phyloP scores from a whole-genome alignment of 2,329 filamentous ascomycete genomes.

The Xylariaceae sp. region DNA sequence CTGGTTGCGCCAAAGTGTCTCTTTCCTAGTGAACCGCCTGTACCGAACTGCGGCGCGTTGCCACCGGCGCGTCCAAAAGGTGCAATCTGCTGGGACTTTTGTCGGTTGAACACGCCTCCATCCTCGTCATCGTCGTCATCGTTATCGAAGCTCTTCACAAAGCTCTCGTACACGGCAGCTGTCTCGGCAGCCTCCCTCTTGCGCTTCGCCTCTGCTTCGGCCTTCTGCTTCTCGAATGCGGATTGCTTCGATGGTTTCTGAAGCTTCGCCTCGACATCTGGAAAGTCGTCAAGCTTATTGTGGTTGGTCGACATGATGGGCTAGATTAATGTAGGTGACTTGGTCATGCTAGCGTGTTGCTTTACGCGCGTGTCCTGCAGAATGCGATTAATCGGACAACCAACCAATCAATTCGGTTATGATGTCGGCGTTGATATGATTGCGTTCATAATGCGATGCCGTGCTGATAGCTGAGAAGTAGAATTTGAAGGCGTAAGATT shows the following conservation, averaged over 20 bases:
- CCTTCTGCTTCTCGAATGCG: constrained; percentile 80
- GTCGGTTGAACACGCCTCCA: constrained; percentile 17
- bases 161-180: constrained; percentile 79
- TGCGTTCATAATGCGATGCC: not conserved
- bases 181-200: constrained; percentile 80
- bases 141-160: constrained; percentile 73
- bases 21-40: constrained; percentile 39
- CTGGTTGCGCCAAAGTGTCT: constrained; percentile 60
- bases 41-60: constrained; percentile 28
- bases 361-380: not conserved
- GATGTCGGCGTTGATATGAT: not conserved
- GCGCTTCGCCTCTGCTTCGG: constrained; percentile 84
- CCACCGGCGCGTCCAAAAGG: constrained; percentile 27
- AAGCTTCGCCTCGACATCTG: constrained; percentile 70
- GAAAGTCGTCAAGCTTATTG: constrained; percentile 53
- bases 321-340: not conserved
- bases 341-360: constrained; percentile 2
- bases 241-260: constrained; percentile 78
- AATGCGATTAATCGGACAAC: not conserved
- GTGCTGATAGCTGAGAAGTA: not conserved
- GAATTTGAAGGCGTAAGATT: not conserved
- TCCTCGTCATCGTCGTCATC: constrained; percentile 50
- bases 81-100: constrained; percentile 14
- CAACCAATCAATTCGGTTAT: constrained; percentile 1
- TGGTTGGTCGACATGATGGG: constrained; percentile 40